Base-by-base conservation (phyloP, 2,329 filamentous ascomycete genomes). In the Leptographium radiaticola region DNA sequence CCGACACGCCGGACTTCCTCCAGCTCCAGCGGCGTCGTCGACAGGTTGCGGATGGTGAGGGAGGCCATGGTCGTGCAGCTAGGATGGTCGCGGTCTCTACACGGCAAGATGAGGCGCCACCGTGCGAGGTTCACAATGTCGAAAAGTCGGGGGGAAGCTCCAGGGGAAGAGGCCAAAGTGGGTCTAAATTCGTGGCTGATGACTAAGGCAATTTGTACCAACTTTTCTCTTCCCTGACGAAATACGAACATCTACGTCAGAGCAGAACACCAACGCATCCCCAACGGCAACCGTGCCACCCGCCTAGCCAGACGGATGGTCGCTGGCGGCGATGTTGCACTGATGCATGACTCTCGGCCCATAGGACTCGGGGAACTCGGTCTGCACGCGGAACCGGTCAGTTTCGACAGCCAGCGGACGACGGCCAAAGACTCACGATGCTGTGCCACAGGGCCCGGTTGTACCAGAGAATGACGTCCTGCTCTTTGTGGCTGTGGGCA, bases 41-140 rank as follows among this genome's bases (percentile, higher is more conserved):
- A 91, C 59, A 95, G 72, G 67, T 96, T 96, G 62, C 90, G 88
- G 62, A 96, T 80, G 6, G 79, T 86, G 60, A 95, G 71, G 55
- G 70, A 67, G 18, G 71, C 67, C 75, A 78, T 79, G 54, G 55
- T 59, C 12, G 7, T 13, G 12, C 34, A 36, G 12, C 2, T 4
- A 6, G 34, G 34, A 36, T 9, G 34, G 34, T 9, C 9, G 34
- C 34, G 34, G 12, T 36, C 34, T 36, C 34, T 36, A 36, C 34
- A 13, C 34, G 34, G 6, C 34, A 36, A 36, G 9, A 36, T 13
- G 9, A 13, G 34, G 9, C 34, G 34, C 34, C 34, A 36, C 8
- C 9, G 34, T 13, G 34, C 12, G 34, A 36, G 34, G 34, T 13
- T 9, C 9, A 36, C 34, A 13, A 36, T 3, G 34, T 36, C 6